phyloP scores from a whole-genome alignment of 2,329 filamentous ascomycete genomes.

The Berkeleyomyces basicola region DNA sequence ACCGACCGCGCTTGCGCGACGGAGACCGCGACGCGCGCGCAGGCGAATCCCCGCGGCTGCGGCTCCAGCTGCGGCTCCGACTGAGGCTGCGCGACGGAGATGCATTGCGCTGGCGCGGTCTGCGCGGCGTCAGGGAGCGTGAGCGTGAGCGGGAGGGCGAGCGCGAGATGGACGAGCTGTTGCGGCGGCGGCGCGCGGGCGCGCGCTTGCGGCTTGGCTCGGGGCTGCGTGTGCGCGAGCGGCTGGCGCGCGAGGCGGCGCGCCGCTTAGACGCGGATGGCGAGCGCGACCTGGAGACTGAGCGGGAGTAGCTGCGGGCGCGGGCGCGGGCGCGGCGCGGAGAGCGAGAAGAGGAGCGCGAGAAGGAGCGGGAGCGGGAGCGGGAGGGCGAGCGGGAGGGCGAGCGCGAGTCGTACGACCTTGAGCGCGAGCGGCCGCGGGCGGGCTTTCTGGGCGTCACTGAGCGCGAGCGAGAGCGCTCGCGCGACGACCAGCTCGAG shows the following conservation, averaged over 20 bases:
- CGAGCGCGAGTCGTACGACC: conserved; percentile 9
- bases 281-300: conserved; percentile 14
- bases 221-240: conserved; percentile 19
- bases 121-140: conserved; percentile 11
- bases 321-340: conserved; percentile 21
- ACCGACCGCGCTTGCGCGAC: background rate
- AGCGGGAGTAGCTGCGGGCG: conserved; percentile 6
- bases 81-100: conserved; percentile 15
- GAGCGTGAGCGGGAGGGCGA: too few relatives aligned
- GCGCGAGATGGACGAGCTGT: conserved; percentile 7
- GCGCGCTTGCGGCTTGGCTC: conserved; percentile 12
- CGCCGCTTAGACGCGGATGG: conserved; percentile 14
- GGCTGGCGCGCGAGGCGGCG: conserved; percentile 20
- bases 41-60: background rate
- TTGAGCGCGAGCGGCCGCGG: conserved; percentile 15
- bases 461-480: conserved; percentile 30
- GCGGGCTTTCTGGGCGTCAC: conserved; percentile 19
- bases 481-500: conserved; percentile 41
- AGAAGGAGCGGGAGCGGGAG: conserved; percentile 17
- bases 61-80: conserved; percentile 14
- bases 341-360: conserved; percentile 26
- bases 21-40: conserved; percentile 12
- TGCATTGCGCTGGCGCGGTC: background rate
- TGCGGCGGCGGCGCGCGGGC: conserved; percentile 9
- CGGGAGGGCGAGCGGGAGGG: conserved; percentile 15